Conservation (phyloP, 352 stramenopile species). For the Phytophthora hybrid region DNA sequence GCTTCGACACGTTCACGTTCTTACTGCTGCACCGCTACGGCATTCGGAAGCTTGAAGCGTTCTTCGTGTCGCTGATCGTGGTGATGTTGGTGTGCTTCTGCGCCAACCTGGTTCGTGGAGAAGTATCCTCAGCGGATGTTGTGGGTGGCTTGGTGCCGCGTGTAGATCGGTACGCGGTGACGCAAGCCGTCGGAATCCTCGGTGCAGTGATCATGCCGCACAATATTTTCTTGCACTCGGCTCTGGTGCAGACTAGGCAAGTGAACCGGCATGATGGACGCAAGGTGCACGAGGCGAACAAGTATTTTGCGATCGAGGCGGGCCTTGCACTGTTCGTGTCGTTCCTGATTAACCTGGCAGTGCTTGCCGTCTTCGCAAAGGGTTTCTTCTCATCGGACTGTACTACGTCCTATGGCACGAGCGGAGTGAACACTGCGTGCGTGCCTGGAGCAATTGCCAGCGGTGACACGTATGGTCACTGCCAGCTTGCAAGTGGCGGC, state of each 20-base stretch:
- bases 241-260: slow-evolving; percentile 79
- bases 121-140: slow-evolving; percentile 72
- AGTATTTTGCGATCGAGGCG: slow-evolving; percentile 95
- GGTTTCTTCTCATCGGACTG: slow-evolving; percentile 92
- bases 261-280: slow-evolving; percentile 64
- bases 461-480: slow-evolving; percentile 59
- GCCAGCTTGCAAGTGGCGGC: slow-evolving; percentile 63
- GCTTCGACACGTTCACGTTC: slow-evolving; percentile 95
- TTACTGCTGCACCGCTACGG: slow-evolving; percentile 93
- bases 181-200: slow-evolving; percentile 92
- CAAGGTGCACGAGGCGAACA: slow-evolving; percentile 89
- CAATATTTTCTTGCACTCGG: slow-evolving; percentile 96
- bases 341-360: slow-evolving; percentile 96
- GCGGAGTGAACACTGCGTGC: slow-evolving; percentile 77
- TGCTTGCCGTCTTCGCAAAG: slow-evolving; percentile 94
- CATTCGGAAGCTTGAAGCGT: slow-evolving; percentile 93
- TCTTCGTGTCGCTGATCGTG: slow-evolving; percentile 93
- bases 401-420: slow-evolving; percentile 51
- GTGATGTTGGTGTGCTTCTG: slow-evolving; percentile 96
- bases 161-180: slow-evolving; percentile 79
- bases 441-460: slow-evolving; percentile 62
- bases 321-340: slow-evolving; percentile 92
- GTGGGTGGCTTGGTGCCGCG: slow-evolving; percentile 83
- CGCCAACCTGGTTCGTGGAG: slow-evolving; percentile 90
- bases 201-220: slow-evolving; percentile 97